Evolutionary conservation across 352 stramenopile genomes (phyloP), one percentile per base, ranked within the genome.

Genomic region (Saprolegnia diclina): DNA sequence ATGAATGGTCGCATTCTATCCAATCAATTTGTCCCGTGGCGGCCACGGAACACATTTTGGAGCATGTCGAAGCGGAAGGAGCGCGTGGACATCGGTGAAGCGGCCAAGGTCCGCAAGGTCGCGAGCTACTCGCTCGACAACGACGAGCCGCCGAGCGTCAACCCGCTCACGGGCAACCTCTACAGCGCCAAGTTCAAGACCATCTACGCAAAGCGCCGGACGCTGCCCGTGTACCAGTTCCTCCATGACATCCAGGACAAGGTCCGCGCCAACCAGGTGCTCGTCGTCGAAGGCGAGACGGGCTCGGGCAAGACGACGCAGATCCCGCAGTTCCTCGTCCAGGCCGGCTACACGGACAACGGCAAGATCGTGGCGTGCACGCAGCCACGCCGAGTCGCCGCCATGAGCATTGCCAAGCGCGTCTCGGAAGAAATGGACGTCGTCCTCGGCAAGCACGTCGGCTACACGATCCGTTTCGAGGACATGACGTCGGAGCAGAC

Each of bases 391-490:
- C 86, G 97, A 74, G 97, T 99, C 42, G 97, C 97, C 1, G 97
- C 97, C 19, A 99, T 98, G 75, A 97, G 84, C 72, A 98, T 99
- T 71, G 97, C 97, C 24, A 90, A 92, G 71, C 96, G 97, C 73
- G 97, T 99, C 11, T 92, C 97, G 0, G 96, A 99, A 65, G 97
- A 99, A 76, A 98, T 99, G 93, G 97, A 99, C 76, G 97, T 99
- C 6, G 76, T 89, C 62, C 79, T 99, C 19, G 97, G 97, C 18
- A 76, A 97, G 65, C 89, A 99, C 73, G 97, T 99, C 4, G 97
- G 97, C 19, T 99, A 99, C 77, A 99, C 95, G 13, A 99, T 99
- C 79, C 96, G 97, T 59, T 99, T 99, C 76, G 97, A 99, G 72
- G 97, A 99, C 78, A 81, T 96, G 50, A 98, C 80, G 38, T 80